A percentile compares a stretch with the other conserved stretches of the same genome.
Evolutionary conservation across 345 rosid genomes (phyloP).

Genomic region (Laguncularia racemosa): DNA sequence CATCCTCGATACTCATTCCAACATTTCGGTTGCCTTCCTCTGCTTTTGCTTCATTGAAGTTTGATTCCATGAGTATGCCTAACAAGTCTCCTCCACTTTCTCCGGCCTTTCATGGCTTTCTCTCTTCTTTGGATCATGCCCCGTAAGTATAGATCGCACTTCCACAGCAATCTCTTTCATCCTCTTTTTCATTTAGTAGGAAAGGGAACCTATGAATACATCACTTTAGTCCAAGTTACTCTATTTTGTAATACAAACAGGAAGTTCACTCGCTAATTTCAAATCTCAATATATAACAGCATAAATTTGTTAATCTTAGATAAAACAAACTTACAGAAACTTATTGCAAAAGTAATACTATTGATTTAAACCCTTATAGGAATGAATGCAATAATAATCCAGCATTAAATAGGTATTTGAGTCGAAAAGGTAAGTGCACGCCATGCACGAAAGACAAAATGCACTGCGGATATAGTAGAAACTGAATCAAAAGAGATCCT

Average conservation of each 20-base stretch:
- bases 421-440: too few species aligned
- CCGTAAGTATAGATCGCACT: slow-evolving; percentile 22
- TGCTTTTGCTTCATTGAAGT: slow-evolving; percentile 17
- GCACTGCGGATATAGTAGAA: too few species aligned
- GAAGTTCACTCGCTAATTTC: not conserved
- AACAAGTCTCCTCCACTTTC: slow-evolving; percentile 21
- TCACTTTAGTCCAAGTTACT: not conserved
- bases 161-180: slow-evolving; percentile 23
- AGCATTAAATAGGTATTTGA: too few species aligned
- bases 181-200: slow-evolving; percentile 41
- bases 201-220: slow-evolving; percentile 23
- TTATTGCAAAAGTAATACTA: not conserved
- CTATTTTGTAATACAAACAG: not conserved
- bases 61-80: slow-evolving; percentile 43
- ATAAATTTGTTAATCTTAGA: not conserved
- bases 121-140: slow-evolving; percentile 27
- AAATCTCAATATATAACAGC: not conserved
- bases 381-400: not conserved
- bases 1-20: slow-evolving; percentile 31
- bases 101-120: slow-evolving; percentile 25
- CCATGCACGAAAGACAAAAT: too few species aligned
- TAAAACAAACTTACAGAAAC: not conserved
- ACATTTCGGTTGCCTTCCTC: slow-evolving; percentile 10
- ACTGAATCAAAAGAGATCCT: too few species aligned
- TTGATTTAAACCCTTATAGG: not conserved